Evolutionary conservation across 176 grass and related monocot genomes (phyloP), one percentile per base, ranked within the genome.

Genomic region (Juncus inflexus): DNA sequence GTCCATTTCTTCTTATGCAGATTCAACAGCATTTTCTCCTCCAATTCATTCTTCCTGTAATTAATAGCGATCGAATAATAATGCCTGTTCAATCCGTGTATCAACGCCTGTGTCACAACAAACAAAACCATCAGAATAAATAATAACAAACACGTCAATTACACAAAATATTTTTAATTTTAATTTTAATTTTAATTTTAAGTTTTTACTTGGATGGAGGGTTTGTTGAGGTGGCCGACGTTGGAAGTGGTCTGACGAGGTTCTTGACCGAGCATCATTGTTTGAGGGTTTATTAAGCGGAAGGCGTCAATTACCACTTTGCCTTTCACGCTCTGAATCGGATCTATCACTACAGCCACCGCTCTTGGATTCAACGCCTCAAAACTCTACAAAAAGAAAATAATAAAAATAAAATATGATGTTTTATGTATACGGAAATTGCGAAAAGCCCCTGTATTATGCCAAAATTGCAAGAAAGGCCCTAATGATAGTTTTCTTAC

Each of bases 1-100:
- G 92, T 97, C 92, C 92, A 97, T 65, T 91, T 91, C 92, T 97
- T 97, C 76, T 97, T 97, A 73, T 97, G 92, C 60, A 97, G 68
- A 60, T 97, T 97, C 42, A 91, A 47, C 37, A 97, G 63, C 94
- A 99, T 99, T 52, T 99, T 99, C 45, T 99, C 94, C 68, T 99
- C 94, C 1, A 99, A 87, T 56, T 99, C 94, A 73, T 99, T 99
- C 70, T 99, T 99, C 12, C 94, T 75, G 61, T 99, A 99, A 80
- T 92, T 99, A 65, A 99, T 99, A 42, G 94, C 94, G 72, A 99
- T 99, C 11, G 94, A 99, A 72, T 99, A 99, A 72, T 99, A 99
- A 64, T 99, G 88, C 58, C 94, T 84, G 64, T 99, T 99, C 63
- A 99, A 77, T 0, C 94, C 94, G 74, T 97, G 94, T 65, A 97